These are phyloP conservation scores for Dactylella cylindrospora DNA, from an alignment of 2,329 filamentous ascomycete genomes.

Conservation along the genomic window DNA sequence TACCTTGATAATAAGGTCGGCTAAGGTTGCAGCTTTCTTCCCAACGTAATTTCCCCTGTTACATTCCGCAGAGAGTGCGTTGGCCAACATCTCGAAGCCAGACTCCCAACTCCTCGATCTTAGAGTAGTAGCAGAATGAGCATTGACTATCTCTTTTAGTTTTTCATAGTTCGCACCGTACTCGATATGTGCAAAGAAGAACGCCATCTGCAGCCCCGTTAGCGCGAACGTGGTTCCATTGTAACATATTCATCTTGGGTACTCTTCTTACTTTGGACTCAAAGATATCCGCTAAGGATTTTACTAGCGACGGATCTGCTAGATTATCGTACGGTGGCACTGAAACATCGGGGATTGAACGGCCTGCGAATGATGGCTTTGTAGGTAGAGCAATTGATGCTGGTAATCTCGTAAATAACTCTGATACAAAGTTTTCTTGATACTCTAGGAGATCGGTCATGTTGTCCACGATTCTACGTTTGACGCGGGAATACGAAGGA, in stretches of 20 bases:
- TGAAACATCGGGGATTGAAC: slow-evolving; percentile 9
- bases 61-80: slow-evolving; percentile 37
- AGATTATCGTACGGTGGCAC: slow-evolving; percentile 30
- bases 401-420: slow-evolving; percentile 36
- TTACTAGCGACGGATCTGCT: slow-evolving; percentile 40
- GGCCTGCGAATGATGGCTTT: background rate
- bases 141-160: slow-evolving; percentile 31
- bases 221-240: too few relatives aligned
- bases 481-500: slow-evolving; percentile 11
- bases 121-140: slow-evolving; percentile 11
- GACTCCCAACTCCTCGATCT: slow-evolving; percentile 33
- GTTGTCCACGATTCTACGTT: slow-evolving; percentile 39
- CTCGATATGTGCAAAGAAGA: slow-evolving; percentile 38
- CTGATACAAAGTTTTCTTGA: slow-evolving; percentile 34
- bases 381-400: slow-evolving; percentile 37
- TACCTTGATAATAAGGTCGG: slow-evolving; percentile 42
- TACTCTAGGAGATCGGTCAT: slow-evolving; percentile 42
- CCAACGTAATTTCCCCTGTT: slow-evolving; percentile 36
- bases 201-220: slow-evolving; percentile 16
- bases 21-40: slow-evolving; percentile 35
- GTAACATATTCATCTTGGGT: background rate
- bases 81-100: slow-evolving; percentile 42
- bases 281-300: slow-evolving; percentile 41
- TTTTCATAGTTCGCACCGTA: slow-evolving; percentile 35
- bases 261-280: slow-evolving; percentile 25